Conservation (phyloP, 257 asterid species). For the Ehretia macrophylla region DNA sequence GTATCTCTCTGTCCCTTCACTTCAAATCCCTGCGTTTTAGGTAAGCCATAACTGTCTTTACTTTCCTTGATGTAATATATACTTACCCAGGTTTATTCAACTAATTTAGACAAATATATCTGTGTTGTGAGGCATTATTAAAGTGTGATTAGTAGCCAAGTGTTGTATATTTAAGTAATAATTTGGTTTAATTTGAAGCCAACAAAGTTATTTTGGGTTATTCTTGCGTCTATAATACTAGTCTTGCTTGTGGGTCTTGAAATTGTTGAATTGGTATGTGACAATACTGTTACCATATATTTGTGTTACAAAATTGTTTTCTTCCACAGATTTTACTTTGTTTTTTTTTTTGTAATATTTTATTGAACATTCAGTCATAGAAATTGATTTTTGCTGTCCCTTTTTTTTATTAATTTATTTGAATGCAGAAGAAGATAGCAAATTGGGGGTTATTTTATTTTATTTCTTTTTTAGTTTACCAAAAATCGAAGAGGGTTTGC, state of each 20-base stretch:
- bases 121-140: background rate
- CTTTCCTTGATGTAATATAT: background rate
- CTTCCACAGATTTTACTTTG: background rate
- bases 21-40: background rate
- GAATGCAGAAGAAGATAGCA: background rate
- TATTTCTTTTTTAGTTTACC: too few species aligned
- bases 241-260: background rate
- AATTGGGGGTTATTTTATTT: background rate
- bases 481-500: too few species aligned
- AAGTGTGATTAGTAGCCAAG: background rate
- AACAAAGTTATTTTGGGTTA: conserved; percentile 6
- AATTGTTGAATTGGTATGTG: too few species aligned
- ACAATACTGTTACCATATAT: too few species aligned
- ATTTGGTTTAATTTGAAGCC: background rate
- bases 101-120: background rate
- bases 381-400: too few species aligned
- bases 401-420: too few species aligned
- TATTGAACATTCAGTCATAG: background rate
- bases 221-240: background rate
- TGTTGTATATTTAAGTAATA: background rate
- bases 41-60: background rate
- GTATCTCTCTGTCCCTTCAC: background rate
- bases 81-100: too few species aligned
- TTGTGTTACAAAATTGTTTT: too few species aligned
- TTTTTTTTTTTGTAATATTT: background rate